A percentile compares a stretch with the other conserved stretches of the same genome.
These are phyloP conservation scores for Orbilia blumenaviensis DNA, from an alignment of 2,329 filamentous ascomycete species.

Conservation along the genomic window DNA sequence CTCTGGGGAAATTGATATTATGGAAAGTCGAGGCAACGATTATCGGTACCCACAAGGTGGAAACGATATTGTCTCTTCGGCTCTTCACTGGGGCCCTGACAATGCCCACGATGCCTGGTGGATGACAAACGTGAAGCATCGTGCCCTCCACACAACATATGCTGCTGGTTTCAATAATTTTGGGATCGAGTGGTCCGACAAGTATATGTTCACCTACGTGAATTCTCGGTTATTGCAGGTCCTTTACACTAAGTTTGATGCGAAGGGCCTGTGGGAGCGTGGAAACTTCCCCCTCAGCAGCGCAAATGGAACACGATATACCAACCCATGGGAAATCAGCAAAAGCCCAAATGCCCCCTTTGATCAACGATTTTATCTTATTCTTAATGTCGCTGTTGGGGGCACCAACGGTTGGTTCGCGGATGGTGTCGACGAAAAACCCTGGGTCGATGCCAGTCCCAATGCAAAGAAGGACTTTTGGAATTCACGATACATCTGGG, in stretches of 20 bases:
- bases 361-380: conserved; percentile 78
- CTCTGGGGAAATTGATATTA: conserved; percentile 85
- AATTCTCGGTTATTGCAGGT: conserved; percentile 82
- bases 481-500: conserved; percentile 72
- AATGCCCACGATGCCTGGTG: conserved; percentile 79
- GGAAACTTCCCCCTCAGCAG: conserved; percentile 73
- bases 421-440: conserved; percentile 76
- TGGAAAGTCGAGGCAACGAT: conserved; percentile 84
- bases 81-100: conserved; percentile 84
- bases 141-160: conserved; percentile 79
- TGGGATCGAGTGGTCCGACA: conserved; percentile 85
- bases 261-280: conserved; percentile 71
- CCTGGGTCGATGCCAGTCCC: conserved; percentile 76
- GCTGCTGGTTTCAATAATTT: conserved; percentile 76
- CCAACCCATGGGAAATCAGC: conserved; percentile 72
- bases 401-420: conserved; percentile 85
- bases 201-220: conserved; percentile 87
- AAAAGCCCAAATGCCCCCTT: conserved; percentile 74
- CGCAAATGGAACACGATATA: conserved; percentile 72
- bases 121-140: conserved; percentile 80
- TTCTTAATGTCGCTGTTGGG: conserved; percentile 78
- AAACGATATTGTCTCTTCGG: conserved; percentile 80
- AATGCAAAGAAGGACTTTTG: conserved; percentile 81
- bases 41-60: conserved; percentile 78
- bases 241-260: conserved; percentile 77